A percentile compares a stretch with the other conserved stretches of the same genome.
Conservation (phyloP, 768 basidiomycete genomes). For the Filobasidium floriforme region DNA sequence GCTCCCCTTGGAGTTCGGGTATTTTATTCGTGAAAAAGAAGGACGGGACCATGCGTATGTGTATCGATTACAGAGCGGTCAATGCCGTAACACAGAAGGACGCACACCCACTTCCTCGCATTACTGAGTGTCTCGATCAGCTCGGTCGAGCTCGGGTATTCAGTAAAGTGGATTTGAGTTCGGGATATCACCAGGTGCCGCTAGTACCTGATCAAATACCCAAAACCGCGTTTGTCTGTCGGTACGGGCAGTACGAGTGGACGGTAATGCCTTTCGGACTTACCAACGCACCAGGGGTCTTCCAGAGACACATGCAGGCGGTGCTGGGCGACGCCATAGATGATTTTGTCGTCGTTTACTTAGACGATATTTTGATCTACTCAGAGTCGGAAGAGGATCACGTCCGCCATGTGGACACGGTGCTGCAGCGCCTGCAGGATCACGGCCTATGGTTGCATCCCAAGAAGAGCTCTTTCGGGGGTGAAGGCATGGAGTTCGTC, state of each 20-base stretch:
- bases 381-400: conserved; percentile 10
- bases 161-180: conserved; percentile 44
- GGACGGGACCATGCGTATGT: no score
- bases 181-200: conserved; percentile 48
- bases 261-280: conserved; percentile 48
- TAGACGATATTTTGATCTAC: conserved; percentile 33
- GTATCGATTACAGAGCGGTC: conserved; percentile 21
- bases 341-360: conserved; percentile 48
- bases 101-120: conserved; percentile 29
- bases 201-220: conserved; percentile 47
- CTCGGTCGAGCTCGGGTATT: conserved; percentile 24
- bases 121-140: conserved; percentile 25
- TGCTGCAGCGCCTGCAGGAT: conserved; percentile 26
- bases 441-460: conserved; percentile 23
- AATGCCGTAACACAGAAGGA: conserved; percentile 29
- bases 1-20: no score
- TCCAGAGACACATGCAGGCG: conserved; percentile 50
- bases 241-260: conserved; percentile 48
- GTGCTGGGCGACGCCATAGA: conserved; percentile 47
- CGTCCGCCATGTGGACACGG: conserved; percentile 19
- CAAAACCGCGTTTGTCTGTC: conserved; percentile 48
- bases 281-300: conserved; percentile 43
- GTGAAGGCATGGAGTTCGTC: conserved; percentile 25
- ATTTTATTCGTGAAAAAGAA: no score
- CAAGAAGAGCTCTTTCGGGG: conserved; percentile 30